Conservation (phyloP, 2,329 filamentous ascomycete genomes). For the Colletotrichum sp. region DNA sequence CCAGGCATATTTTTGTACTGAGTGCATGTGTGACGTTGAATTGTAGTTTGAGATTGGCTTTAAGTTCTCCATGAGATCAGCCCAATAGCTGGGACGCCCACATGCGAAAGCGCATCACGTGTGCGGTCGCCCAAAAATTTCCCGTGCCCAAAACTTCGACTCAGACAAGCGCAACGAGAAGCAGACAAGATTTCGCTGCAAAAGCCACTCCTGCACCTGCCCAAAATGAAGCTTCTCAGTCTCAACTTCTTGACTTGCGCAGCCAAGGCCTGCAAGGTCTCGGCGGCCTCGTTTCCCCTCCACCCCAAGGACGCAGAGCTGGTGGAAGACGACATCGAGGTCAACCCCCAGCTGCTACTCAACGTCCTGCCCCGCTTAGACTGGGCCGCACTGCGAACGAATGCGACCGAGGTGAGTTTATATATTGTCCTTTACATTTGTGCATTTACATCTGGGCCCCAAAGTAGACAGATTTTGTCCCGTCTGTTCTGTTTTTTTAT, state of each 20-base stretch:
- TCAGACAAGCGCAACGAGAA: not conserved
- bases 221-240: slow-evolving; percentile 87
- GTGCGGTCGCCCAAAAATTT: slow-evolving; percentile 21
- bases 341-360: slow-evolving; percentile 80
- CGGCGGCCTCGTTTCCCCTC: slow-evolving; percentile 81
- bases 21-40: not conserved
- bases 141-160: slow-evolving; percentile 10
- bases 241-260: slow-evolving; percentile 97
- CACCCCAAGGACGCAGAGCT: slow-evolving; percentile 93
- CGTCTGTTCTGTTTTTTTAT: not conserved
- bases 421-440: not conserved
- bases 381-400: slow-evolving; percentile 80
- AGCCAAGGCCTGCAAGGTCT: slow-evolving; percentile 90
- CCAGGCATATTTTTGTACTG: too few species aligned
- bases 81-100: slow-evolving; percentile 10
- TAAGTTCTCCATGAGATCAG: not conserved
- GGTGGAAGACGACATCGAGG: slow-evolving; percentile 80
- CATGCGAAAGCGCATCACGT: slow-evolving; percentile 16
- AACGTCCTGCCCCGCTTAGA: slow-evolving; percentile 89
- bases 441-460: too few species aligned
- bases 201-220: not conserved
- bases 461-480: not conserved
- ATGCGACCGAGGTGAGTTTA: slow-evolving; percentile 75
- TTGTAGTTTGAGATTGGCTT: not conserved
- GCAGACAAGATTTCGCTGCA: not conserved